Percentiles rank a stretch among this genome's conserved stretches.
These are phyloP conservation scores for Bryum argenteum DNA, from an alignment of 225 moss, liverwort and hornwort species.

Conservation along the genomic window DNA sequence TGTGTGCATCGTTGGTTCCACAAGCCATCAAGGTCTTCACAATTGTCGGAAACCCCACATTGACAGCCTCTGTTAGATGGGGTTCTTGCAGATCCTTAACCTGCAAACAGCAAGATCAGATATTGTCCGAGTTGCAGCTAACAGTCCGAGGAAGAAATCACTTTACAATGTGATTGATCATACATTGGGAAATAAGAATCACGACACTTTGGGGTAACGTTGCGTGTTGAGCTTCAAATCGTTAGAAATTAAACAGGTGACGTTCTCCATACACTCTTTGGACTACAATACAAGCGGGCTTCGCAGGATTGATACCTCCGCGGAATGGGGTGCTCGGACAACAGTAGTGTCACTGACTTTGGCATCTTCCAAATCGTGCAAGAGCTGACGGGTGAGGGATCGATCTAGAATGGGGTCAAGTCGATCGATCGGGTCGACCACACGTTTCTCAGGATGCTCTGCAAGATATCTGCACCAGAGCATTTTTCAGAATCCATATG, in stretches of 20 bases:
- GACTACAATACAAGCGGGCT: too few relatives aligned
- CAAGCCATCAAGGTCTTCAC: constrained; percentile 93
- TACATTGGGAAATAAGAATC: too few relatives aligned
- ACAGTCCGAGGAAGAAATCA: too few relatives aligned
- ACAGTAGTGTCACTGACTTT: constrained; percentile 51
- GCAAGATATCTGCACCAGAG: constrained; percentile 54
- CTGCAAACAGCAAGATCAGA: constrained; percentile 38
- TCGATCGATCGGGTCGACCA: constrained; percentile 76
- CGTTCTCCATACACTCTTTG: too few relatives aligned
- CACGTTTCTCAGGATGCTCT: constrained; percentile 63
- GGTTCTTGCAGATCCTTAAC: constrained; percentile 76
- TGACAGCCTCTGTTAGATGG: constrained; percentile 53
- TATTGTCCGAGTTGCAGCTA: not conserved
- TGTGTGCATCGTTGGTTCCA: constrained; percentile 77
- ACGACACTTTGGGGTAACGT: too few relatives aligned
- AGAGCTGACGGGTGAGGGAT: constrained; percentile 66
- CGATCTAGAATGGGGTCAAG: constrained; percentile 82
- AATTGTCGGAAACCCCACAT: constrained; percentile 73
- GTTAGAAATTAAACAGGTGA: too few relatives aligned
- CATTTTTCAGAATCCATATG: not conserved
- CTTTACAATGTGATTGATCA: too few relatives aligned
- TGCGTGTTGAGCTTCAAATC: too few relatives aligned
- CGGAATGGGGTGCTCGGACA: constrained; percentile 74
- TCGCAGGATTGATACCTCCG: constrained; percentile 49
- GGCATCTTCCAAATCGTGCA: constrained; percentile 53